A percentile compares a stretch with the other conserved stretches of the same genome.
phyloP scores from a whole-genome alignment of 1,284 basidiomycete species.

The Cryptococcus maquisensis region DNA sequence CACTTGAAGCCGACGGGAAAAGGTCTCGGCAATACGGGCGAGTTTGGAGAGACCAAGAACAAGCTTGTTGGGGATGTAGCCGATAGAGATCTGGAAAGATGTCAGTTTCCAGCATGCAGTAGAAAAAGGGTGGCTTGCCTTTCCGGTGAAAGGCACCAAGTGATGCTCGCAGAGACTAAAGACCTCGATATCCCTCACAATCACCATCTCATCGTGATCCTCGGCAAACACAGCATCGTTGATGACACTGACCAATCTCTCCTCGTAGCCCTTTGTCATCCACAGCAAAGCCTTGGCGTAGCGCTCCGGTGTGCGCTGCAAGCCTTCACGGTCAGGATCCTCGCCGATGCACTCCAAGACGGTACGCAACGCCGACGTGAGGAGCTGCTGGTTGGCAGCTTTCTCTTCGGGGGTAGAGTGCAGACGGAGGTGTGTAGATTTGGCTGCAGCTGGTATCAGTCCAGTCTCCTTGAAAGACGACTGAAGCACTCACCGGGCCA shows the following conservation, averaged over 20 bases:
- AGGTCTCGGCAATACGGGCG: conserved; percentile 95
- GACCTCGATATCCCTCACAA: conserved; percentile 96
- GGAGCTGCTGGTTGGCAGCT: conserved; percentile 66
- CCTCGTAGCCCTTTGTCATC: conserved; percentile 99
- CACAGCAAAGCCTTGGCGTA: conserved; percentile 97
- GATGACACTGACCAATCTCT: conserved; percentile 89
- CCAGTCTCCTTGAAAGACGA: neutral
- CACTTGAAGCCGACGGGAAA: conserved; percentile 90
- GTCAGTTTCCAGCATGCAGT: neutral
- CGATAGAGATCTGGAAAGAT: conserved; percentile 60
- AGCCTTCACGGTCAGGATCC: conserved; percentile 90
- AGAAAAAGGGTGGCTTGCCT: conserved; percentile 58
- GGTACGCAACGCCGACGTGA: conserved; percentile 80
- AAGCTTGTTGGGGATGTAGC: conserved; percentile 93
- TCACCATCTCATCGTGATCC: conserved; percentile 99
- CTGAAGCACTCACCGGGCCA: conserved; percentile 71
- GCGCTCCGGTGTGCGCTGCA: conserved; percentile 85
- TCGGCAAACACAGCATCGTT: conserved; percentile 98
- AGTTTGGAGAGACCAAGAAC: conserved; percentile 97
- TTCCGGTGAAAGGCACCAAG: conserved; percentile 96
- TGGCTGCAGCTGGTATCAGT: conserved; percentile 56
- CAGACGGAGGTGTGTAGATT: conserved; percentile 79
- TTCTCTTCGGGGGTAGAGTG: conserved; percentile 72
- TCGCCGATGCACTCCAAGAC: conserved; percentile 97
- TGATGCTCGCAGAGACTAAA: conserved; percentile 98